Percentiles rank a stretch among this genome's conserved stretches.
Evolutionary conservation across 106 monocot species (phyloP).

Genomic region (Gastrodia elata): DNA sequence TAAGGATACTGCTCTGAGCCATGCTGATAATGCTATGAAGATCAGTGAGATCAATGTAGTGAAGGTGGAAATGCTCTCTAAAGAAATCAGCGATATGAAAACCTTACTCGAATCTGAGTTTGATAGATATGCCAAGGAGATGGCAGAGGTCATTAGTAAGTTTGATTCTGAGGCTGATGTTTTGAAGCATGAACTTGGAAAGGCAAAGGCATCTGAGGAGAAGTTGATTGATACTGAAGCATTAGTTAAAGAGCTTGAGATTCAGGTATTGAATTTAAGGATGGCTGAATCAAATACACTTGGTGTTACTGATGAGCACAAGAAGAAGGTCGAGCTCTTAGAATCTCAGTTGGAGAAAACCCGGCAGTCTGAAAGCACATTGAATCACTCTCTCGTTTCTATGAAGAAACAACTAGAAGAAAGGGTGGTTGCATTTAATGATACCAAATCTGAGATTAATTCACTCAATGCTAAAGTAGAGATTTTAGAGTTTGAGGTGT

Average conservation of each 20-base stretch:
- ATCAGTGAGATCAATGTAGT: slow-evolving; percentile 31
- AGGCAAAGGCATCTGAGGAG: slow-evolving; percentile 25
- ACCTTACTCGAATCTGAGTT: slow-evolving; percentile 25
- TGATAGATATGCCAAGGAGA: slow-evolving; percentile 23
- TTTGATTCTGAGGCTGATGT: slow-evolving; percentile 27
- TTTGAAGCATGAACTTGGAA: slow-evolving; percentile 37
- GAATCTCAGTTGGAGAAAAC: slow-evolving; percentile 26
- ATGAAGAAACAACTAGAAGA: slow-evolving; percentile 27
- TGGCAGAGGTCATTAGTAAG: slow-evolving; percentile 27
- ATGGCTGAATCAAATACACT: slow-evolving; percentile 22
- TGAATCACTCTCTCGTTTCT: slow-evolving; percentile 12
- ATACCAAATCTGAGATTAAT: slow-evolving; percentile 21
- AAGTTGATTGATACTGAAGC: slow-evolving; percentile 23
- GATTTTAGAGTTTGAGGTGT: slow-evolving; percentile 36
- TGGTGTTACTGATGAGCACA: slow-evolving; percentile 34
- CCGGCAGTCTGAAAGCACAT: slow-evolving; percentile 20
- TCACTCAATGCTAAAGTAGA: slow-evolving; percentile 28
- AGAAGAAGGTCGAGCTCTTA: slow-evolving; percentile 27
- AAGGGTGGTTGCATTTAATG: slow-evolving; percentile 7
- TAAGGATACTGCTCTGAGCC: slow-evolving; percentile 36
- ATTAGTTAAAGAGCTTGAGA: slow-evolving; percentile 26
- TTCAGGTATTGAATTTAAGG: slow-evolving; percentile 29
- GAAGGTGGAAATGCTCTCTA: slow-evolving; percentile 42
- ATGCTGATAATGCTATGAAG: slow-evolving; percentile 25
- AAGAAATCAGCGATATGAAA: slow-evolving; percentile 46